A percentile compares a stretch with the other conserved stretches of the same genome.
phyloP scores from a whole-genome alignment of 768 basidiomycete genomes.

The Gloeostereum incarnatum region DNA sequence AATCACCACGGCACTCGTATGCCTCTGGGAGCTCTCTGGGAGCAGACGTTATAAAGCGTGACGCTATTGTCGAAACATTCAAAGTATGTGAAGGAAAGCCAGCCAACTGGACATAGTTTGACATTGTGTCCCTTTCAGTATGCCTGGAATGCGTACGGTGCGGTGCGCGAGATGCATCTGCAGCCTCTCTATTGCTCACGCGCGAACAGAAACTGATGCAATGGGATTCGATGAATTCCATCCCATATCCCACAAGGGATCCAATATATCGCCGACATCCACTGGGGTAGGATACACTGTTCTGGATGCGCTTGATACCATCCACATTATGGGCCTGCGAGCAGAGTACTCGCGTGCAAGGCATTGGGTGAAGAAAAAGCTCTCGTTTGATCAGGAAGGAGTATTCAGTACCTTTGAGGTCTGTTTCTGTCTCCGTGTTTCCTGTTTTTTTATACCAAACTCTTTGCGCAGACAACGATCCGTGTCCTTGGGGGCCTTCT shows the following conservation, averaged over 20 bases:
- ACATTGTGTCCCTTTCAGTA: slow-evolving; percentile 27
- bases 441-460: background rate
- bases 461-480: slow-evolving; percentile 56
- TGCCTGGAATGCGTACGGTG: slow-evolving; percentile 63
- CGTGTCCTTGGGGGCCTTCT: slow-evolving; percentile 67
- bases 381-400: slow-evolving; percentile 55
- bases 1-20: too few relatives aligned
- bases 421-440: slow-evolving; percentile 10
- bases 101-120: background rate
- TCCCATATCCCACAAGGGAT: slow-evolving; percentile 48
- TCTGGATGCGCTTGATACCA: slow-evolving; percentile 62
- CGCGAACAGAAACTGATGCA: slow-evolving; percentile 48
- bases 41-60: slow-evolving; percentile 38
- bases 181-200: slow-evolving; percentile 8
- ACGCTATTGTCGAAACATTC: slow-evolving; percentile 54
- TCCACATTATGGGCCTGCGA: slow-evolving; percentile 56
- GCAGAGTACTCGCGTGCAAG: slow-evolving; percentile 56
- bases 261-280: slow-evolving; percentile 50
- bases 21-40: too few relatives aligned
- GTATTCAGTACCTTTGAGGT: slow-evolving; percentile 72
- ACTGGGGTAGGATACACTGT: slow-evolving; percentile 66
- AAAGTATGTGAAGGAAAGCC: slow-evolving; percentile 27
- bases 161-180: slow-evolving; percentile 7
- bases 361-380: slow-evolving; percentile 43
- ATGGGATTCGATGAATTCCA: slow-evolving; percentile 74